Percentiles rank a stretch among this genome's conserved stretches.
These are phyloP conservation scores for Fonsecaea pugnacius DNA, from an alignment of 2,329 filamentous ascomycete genomes.

Conservation along the genomic window DNA sequence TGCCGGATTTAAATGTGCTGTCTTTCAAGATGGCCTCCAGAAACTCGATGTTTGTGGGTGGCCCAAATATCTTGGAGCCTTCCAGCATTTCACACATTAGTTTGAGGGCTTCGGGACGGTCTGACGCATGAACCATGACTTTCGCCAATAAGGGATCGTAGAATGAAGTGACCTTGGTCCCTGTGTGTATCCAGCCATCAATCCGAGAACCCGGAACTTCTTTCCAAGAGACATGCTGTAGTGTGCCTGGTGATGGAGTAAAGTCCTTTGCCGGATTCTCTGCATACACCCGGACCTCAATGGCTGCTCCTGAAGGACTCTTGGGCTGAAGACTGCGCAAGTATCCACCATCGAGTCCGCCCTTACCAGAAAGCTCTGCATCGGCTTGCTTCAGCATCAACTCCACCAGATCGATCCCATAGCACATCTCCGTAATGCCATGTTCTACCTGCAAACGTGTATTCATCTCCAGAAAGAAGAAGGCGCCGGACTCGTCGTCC, in stretches of 20 bases:
- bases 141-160: slow-evolving; percentile 65
- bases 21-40: slow-evolving; percentile 56
- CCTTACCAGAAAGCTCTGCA: slow-evolving; percentile 51
- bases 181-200: slow-evolving; percentile 67
- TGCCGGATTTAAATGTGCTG: slow-evolving; percentile 53
- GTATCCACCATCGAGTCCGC: slow-evolving; percentile 49
- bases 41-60: slow-evolving; percentile 63
- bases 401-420: slow-evolving; percentile 59
- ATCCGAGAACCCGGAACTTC: slow-evolving; percentile 56
- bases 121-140: slow-evolving; percentile 59
- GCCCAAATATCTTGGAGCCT: slow-evolving; percentile 56
- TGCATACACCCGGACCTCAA: slow-evolving; percentile 61
- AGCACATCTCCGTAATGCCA: slow-evolving; percentile 62
- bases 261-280: slow-evolving; percentile 64
- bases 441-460: slow-evolving; percentile 64
- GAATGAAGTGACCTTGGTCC: slow-evolving; percentile 60
- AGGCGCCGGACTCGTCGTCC: slow-evolving; percentile 77
- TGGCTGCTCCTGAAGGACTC: slow-evolving; percentile 53
- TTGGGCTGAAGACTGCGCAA: slow-evolving; percentile 51
- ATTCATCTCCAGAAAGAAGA: slow-evolving; percentile 70
- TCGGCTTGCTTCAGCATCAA: slow-evolving; percentile 63
- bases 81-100: slow-evolving; percentile 52
- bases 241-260: slow-evolving; percentile 61
- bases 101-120: slow-evolving; percentile 49
- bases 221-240: slow-evolving; percentile 64